Percentiles rank a stretch among this genome's conserved stretches.
These are phyloP conservation scores for Pythium aristosporum DNA, from an alignment of 352 stramenopile species.

Conservation along the genomic window DNA sequence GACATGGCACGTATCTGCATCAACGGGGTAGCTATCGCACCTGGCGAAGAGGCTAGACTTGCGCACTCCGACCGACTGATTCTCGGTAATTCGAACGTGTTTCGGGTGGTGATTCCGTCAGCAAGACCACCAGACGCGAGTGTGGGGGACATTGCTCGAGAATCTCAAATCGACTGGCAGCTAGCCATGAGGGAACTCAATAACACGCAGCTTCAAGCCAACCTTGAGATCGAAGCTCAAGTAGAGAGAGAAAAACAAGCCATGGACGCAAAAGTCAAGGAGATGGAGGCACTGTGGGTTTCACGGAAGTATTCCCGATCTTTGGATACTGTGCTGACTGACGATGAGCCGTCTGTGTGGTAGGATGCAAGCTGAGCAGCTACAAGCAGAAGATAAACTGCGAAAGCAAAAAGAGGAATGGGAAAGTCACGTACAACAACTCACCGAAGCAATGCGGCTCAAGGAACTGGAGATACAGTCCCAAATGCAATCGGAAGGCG, in stretches of 20 bases:
- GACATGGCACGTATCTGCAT: slow-evolving; percentile 62
- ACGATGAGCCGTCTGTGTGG: background rate
- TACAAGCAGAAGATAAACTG: slow-evolving; percentile 59
- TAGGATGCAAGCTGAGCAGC: slow-evolving; percentile 60
- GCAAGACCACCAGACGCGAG: slow-evolving; percentile 26
- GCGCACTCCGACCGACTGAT: slow-evolving; percentile 71
- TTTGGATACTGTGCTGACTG: background rate
- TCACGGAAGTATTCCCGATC: background rate
- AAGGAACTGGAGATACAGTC: slow-evolving; percentile 74
- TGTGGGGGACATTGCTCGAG: slow-evolving; percentile 35
- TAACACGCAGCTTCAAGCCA: slow-evolving; percentile 59
- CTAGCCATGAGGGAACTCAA: slow-evolving; percentile 84
- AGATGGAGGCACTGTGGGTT: slow-evolving; percentile 72
- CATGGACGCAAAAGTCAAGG: slow-evolving; percentile 69
- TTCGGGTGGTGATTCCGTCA: slow-evolving; percentile 70
- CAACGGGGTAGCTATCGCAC: slow-evolving; percentile 57
- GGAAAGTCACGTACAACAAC: slow-evolving; percentile 55
- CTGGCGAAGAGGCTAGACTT: slow-evolving; percentile 35
- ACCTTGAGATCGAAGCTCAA: slow-evolving; percentile 51
- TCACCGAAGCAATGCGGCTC: slow-evolving; percentile 76
- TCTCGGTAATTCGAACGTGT: slow-evolving; percentile 76
- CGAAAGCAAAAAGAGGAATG: slow-evolving; percentile 66
- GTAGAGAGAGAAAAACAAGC: slow-evolving; percentile 73
- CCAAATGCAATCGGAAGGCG: slow-evolving; percentile 72
- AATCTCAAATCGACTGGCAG: slow-evolving; percentile 73